Percentiles rank a stretch among this genome's conserved stretches.
Evolutionary conservation across 441 rosid species (phyloP).

Genomic region (Adansonia rubrostipa): DNA sequence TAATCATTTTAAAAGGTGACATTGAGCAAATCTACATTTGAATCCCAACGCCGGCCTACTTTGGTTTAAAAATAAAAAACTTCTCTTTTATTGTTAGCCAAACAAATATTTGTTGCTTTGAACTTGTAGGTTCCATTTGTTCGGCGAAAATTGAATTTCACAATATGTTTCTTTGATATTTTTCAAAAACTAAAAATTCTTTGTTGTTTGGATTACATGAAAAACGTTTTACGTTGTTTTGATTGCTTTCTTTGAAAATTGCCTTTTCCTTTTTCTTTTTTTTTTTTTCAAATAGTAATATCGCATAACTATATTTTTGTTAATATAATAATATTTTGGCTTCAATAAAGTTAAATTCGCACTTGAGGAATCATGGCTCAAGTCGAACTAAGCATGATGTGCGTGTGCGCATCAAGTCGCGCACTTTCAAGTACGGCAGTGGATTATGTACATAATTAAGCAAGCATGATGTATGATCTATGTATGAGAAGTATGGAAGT

Average conservation of each 20-base stretch:
- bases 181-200: not conserved
- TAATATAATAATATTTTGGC: too few species aligned
- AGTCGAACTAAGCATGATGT: not conserved
- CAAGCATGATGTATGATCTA: constrained; percentile 12
- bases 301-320: not conserved
- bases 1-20: too few species aligned
- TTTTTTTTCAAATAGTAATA: too few species aligned
- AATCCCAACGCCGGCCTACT: not conserved
- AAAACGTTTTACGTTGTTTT: not conserved
- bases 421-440: not conserved
- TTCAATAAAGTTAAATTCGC: not conserved
- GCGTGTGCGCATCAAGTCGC: too few species aligned
- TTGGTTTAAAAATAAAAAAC: too few species aligned
- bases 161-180: not conserved
- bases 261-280: not conserved
- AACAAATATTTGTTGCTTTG: not conserved
- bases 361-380: not conserved
- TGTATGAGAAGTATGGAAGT: not conserved
- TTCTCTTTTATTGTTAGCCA: not conserved
- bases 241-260: too few species aligned
- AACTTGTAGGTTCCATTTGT: not conserved
- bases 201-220: not conserved
- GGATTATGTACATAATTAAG: not conserved
- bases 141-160: not conserved
- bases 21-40: not conserved